A percentile compares a stretch with the other conserved stretches of the same genome.
These are phyloP conservation scores for Phoma sp. DNA, from an alignment of 2,329 filamentous ascomycete species.

Conservation along the genomic window DNA sequence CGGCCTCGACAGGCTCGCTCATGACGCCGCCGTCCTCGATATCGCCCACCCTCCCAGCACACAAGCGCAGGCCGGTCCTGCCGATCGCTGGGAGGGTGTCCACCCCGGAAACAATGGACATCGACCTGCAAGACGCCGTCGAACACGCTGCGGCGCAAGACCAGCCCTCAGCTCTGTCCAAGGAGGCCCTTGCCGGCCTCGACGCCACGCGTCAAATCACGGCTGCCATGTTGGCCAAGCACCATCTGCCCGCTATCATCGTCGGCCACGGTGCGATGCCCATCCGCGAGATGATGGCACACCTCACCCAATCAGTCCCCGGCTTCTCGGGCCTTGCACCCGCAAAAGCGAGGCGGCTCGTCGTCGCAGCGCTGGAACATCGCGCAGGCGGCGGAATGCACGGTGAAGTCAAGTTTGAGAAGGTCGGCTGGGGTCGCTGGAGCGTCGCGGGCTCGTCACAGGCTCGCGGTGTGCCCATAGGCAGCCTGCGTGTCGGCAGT, in stretches of 20 bases:
- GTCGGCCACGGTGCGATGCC: conserved; percentile 88
- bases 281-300: conserved; percentile 94
- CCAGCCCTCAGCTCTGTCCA: conserved; percentile 54
- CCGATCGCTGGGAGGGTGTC: conserved; percentile 55
- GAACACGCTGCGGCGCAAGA: conserved; percentile 59
- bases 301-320: conserved; percentile 90
- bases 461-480: conserved; percentile 54
- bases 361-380: conserved; percentile 90
- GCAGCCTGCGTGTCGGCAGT: conserved; percentile 38
- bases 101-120: conserved; percentile 72
- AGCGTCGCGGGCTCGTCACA: conserved; percentile 69
- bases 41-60: conserved; percentile 84
- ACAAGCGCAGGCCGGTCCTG: conserved; percentile 69
- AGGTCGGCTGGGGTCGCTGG: conserved; percentile 98
- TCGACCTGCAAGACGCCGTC: conserved; percentile 78
- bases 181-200: conserved; percentile 61
- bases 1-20: conserved; percentile 58
- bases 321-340: conserved; percentile 90
- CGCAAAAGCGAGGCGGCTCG: conserved; percentile 86
- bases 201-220: conserved; percentile 87
- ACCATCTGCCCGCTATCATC: conserved; percentile 90
- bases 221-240: conserved; percentile 81
- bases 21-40: conserved; percentile 96
- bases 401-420: conserved; percentile 84
- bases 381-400: conserved; percentile 67